phyloP scores from a whole-genome alignment of 306 rosid genomes.

The Cucurbita argyrosperma region DNA sequence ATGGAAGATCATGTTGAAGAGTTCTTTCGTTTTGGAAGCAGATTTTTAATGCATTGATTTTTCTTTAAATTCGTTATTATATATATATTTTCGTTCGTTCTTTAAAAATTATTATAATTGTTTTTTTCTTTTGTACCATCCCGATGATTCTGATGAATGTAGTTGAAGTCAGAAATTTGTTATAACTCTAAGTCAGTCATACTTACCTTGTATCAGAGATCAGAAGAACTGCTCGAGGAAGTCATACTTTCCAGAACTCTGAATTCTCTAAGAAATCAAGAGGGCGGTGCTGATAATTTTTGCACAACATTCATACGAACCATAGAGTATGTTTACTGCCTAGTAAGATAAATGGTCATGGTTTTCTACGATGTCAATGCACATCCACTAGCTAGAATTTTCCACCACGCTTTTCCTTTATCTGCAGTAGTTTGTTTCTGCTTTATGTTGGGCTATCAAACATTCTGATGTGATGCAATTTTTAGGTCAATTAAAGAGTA shows the following conservation, averaged over 20 bases:
- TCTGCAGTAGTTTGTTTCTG: not conserved
- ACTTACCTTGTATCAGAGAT: conserved; percentile 35
- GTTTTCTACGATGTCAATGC: not conserved
- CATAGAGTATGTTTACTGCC: conserved; percentile 39
- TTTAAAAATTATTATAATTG: not conserved
- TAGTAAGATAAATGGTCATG: not conserved
- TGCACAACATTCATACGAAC: conserved; percentile 67
- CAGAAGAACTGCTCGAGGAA: conserved; percentile 83
- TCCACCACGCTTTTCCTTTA: not conserved
- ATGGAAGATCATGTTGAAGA: not conserved
- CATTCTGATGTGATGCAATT: not conserved
- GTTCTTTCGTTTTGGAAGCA: not conserved
- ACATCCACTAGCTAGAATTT: not conserved
- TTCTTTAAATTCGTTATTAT: no score
- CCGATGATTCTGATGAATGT: not conserved
- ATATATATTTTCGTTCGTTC: not conserved
- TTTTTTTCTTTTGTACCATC: not conserved
- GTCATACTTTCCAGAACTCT: conserved; percentile 81
- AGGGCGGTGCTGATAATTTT: conserved; percentile 25
- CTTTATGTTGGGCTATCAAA: not conserved
- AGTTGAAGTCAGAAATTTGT: conserved; percentile 3
- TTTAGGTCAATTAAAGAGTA: not conserved
- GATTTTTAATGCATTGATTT: not conserved
- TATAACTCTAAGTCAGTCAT: conserved; percentile 6
- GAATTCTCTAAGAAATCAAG: conserved; percentile 43